Percentiles rank a stretch among this genome's conserved stretches.
These are phyloP conservation scores for Phyllosticta citribraziliensis DNA, from an alignment of 2,329 filamentous ascomycete species.

Conservation along the genomic window DNA sequence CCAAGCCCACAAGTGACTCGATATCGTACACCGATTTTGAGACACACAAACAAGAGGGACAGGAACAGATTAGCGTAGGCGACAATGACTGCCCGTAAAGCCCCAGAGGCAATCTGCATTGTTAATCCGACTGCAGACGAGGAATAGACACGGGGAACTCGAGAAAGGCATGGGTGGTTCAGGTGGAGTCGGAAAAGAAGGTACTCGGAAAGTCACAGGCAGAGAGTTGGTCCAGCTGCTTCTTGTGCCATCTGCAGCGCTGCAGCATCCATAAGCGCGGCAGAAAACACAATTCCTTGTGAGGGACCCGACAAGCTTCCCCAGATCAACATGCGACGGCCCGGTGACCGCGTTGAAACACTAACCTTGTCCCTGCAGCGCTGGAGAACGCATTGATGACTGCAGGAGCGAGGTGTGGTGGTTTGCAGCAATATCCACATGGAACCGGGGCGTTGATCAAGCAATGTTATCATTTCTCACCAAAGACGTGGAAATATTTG, in stretches of 20 bases:
- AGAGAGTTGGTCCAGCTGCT: background rate
- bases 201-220: background rate
- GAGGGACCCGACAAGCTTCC: background rate
- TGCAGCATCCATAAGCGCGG: background rate
- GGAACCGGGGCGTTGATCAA: background rate
- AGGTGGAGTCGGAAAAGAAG: background rate
- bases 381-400: background rate
- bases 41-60: background rate
- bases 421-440: background rate
- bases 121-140: background rate
- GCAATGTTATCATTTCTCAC: no score
- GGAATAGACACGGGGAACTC: background rate
- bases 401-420: background rate
- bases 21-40: conserved; percentile 2
- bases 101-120: background rate
- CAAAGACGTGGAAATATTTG: no score
- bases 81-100: background rate
- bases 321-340: background rate
- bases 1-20: conserved; percentile 1
- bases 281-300: background rate
- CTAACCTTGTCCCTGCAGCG: background rate
- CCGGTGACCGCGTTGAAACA: background rate
- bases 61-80: background rate
- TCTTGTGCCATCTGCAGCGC: background rate
- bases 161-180: background rate